Evolutionary conservation across 305 asterid species (phyloP).

Genomic region (Petunia hybrid): DNA sequence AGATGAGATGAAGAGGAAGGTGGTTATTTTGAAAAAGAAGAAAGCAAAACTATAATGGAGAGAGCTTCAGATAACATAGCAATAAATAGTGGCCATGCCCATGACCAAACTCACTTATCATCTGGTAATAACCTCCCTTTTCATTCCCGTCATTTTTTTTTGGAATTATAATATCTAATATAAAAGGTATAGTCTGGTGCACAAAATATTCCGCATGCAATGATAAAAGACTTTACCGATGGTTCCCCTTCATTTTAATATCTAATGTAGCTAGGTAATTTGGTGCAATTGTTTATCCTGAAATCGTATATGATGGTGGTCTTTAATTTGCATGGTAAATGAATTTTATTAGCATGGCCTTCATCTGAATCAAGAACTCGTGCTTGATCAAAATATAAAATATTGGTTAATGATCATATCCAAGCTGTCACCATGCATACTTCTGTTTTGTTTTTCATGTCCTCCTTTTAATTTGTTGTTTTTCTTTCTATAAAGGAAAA

Average conservation of each 20-base stretch:
- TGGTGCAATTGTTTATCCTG: neutral
- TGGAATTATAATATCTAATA: neutral
- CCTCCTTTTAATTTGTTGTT: neutral
- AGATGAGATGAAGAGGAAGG: constrained; percentile 8
- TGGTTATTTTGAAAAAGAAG: constrained; percentile 56
- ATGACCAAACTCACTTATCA: constrained; percentile 15
- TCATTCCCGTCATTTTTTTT: neutral
- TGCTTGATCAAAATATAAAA: neutral
- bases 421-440: no score
- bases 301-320: neutral
- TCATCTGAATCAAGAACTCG: neutral
- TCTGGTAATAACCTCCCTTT: neutral
- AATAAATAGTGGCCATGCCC: neutral
- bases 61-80: constrained; percentile 48
- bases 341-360: neutral
- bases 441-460: neutral
- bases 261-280: neutral
- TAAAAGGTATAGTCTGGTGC: neutral
- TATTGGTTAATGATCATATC: neutral
- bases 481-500: neutral
- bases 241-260: neutral
- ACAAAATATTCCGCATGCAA: no score
- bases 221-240: no score
- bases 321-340: neutral
- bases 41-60: constrained; percentile 59